Evolutionary conservation across 495 filamentous ascomycete species (phyloP), one percentile per base, ranked within the genome.

Genomic region (Penicillium cinerascens): DNA sequence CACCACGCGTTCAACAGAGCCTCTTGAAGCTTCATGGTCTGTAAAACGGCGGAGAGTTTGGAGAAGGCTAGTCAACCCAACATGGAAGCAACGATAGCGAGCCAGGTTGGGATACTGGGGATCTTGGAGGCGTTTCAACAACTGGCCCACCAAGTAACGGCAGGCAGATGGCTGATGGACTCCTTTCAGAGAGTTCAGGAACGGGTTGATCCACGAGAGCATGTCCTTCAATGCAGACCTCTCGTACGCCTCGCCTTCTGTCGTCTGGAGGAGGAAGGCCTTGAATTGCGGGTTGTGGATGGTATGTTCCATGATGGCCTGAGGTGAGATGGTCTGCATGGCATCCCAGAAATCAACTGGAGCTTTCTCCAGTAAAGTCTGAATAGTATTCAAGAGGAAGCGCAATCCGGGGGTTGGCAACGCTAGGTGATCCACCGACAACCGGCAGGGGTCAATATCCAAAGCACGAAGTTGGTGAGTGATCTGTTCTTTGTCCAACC

Each of bases 281-380:
- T 81, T 76, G 54, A 89, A 86, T 29, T 83, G 82, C 16, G 83
- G 80, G 56, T 84, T 89, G 45, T 80, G 80, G 63, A 92, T 86
- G 42, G 93, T 81, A 45, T 87, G 81, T 54, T 95, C 88, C 42
- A 87, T 81, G 37, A 95, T 76, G 23, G 82, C 76, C 26, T 83
- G 81, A 6, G 89, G 85, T 2, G 87, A 86, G 41, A 91, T 87
- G 15, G 86, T 78, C 26, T 87, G 87, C 74, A 90, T 87, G 1
- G 89, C 87, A 55, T 86, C 85, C 91, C 91, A 96, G 59, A 95
- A 95, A 49, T 87, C 86, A 39, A 77, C 79, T 0, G 88, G 79
- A 0, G 88, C 86, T 51, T 87, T 87, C 49, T 84, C 80, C 39
- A 97, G 70, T 13, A 96, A 75, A 9, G 66, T 74, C 25, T 78